phyloP scores from a whole-genome alignment of 192 early-diverging fungal species.

The Phlyctochytrium arcticum region DNA sequence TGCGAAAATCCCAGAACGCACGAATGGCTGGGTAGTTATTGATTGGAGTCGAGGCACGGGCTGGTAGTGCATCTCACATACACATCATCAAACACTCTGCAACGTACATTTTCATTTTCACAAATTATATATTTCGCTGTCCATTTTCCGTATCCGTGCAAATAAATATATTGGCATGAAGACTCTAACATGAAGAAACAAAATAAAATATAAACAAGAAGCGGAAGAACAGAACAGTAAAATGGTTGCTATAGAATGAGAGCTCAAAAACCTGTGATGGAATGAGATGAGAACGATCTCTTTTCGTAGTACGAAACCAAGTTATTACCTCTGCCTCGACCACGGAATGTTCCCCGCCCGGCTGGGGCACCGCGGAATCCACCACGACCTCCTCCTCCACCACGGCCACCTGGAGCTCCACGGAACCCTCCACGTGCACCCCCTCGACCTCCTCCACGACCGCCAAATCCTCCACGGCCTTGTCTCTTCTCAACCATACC shows the following conservation, averaged over 20 bases:
- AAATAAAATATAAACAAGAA: too few species aligned
- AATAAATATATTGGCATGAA: too few species aligned
- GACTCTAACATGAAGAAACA: too few species aligned
- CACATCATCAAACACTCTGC: background rate
- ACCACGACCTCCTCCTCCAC: constrained; percentile 23
- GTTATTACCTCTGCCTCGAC: constrained; percentile 29
- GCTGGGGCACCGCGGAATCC: constrained; percentile 34
- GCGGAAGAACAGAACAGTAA: too few species aligned
- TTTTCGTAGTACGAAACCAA: too few species aligned
- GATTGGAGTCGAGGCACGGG: constrained; percentile 47
- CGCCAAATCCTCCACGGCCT: constrained; percentile 46
- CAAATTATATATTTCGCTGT: too few species aligned
- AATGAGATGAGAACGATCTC: too few species aligned
- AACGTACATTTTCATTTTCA: too few species aligned
- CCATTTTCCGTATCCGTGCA: too few species aligned
- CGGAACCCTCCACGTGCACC: constrained; percentile 32
- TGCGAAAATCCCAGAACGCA: constrained; percentile 72
- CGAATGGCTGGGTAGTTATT: constrained; percentile 89
- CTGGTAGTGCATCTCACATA: constrained; percentile 9
- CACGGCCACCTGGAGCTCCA: constrained; percentile 15
- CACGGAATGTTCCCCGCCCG: constrained; percentile 41
- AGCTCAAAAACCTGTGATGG: too few species aligned
- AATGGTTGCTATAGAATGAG: too few species aligned
- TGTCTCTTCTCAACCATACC: constrained; percentile 58
- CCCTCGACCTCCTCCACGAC: constrained; percentile 40